Conservation (phyloP, 2,329 filamentous ascomycete species). For the Sarocladium oryzae region DNA sequence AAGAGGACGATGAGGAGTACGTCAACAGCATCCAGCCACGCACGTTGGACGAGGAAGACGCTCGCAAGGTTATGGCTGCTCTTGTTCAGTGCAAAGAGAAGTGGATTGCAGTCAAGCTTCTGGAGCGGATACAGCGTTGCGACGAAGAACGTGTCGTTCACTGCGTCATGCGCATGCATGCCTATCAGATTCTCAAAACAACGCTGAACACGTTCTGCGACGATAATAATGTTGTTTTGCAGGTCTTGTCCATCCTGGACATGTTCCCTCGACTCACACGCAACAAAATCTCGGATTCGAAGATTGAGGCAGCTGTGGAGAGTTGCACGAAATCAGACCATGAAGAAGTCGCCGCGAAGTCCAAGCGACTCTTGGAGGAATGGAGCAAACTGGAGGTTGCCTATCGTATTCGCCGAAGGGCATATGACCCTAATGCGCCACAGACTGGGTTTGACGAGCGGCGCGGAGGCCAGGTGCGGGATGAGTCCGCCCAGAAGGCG, state of each 20-base stretch:
- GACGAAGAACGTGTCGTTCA: slow-evolving; percentile 83
- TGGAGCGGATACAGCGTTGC: slow-evolving; percentile 80
- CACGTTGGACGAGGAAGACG: slow-evolving; percentile 72
- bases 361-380: slow-evolving; percentile 65
- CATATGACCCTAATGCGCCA: slow-evolving; percentile 63
- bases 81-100: slow-evolving; percentile 98
- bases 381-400: slow-evolving; percentile 88
- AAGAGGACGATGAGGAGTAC: slow-evolving; percentile 92
- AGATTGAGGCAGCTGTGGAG: slow-evolving; percentile 79
- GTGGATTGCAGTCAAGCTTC: slow-evolving; percentile 95
- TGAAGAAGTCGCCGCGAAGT: slow-evolving; percentile 65
- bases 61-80: slow-evolving; percentile 91
- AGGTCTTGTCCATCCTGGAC: slow-evolving; percentile 84
- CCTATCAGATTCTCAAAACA: slow-evolving; percentile 89
- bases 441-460: slow-evolving; percentile 57
- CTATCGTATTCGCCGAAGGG: slow-evolving; percentile 89
- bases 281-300: slow-evolving; percentile 96
- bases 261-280: slow-evolving; percentile 83
- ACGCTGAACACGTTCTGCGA: slow-evolving; percentile 78
- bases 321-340: slow-evolving; percentile 62
- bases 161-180: slow-evolving; percentile 91
- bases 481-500: slow-evolving; percentile 35
- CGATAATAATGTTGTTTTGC: slow-evolving; percentile 84
- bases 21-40: slow-evolving; percentile 81
- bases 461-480: slow-evolving; percentile 39